Conservation (phyloP, 495 filamentous ascomycete genomes). For the Talaromyces borbonicus region DNA sequence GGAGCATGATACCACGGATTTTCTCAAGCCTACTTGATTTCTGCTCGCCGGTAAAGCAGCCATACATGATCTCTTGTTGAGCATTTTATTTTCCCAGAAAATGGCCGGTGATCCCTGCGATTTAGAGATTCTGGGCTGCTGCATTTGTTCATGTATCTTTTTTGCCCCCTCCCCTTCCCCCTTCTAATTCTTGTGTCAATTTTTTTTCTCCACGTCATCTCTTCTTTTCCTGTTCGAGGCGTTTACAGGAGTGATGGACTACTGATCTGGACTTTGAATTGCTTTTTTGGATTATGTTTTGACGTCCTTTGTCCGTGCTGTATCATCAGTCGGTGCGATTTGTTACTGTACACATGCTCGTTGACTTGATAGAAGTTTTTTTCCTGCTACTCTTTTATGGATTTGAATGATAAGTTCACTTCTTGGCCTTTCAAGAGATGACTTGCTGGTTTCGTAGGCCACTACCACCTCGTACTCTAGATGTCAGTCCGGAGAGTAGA, state of each 20-base stretch:
- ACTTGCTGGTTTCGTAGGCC: no score
- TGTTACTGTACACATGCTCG: conserved; percentile 1
- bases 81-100: conserved; percentile 5
- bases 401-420: background rate
- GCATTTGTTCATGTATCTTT: conserved; percentile 5
- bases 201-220: background rate
- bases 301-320: background rate
- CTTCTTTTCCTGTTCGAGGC: background rate
- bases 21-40: background rate
- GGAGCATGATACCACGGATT: conserved; percentile 4
- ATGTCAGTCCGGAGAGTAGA: no score
- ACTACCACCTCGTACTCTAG: no score
- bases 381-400: background rate
- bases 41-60: background rate
- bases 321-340: background rate
- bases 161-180: background rate
- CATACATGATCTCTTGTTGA: background rate
- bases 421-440: no score
- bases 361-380: conserved; percentile 3
- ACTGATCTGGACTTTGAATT: background rate
- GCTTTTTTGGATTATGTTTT: background rate
- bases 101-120: conserved; percentile 3
- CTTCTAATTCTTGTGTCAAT: background rate
- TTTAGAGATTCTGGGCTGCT: conserved; percentile 5
- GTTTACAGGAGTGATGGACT: background rate